Evolutionary conservation across 805 yeast genomes (phyloP).

Genomic region (Yamadazyma insecticola): DNA sequence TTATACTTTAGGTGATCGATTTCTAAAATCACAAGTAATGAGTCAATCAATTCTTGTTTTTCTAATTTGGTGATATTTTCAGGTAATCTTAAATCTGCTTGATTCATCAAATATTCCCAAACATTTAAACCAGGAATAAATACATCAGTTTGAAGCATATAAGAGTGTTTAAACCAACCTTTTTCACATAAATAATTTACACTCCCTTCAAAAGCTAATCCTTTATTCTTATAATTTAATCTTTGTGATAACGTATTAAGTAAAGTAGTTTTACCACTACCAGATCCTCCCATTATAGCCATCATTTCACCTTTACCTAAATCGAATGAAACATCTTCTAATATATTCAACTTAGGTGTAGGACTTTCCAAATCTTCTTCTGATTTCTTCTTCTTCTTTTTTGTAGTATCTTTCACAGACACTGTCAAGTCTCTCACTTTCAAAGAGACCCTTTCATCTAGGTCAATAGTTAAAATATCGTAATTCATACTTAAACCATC

Average conservation of each 20-base stretch:
- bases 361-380: slow-evolving; percentile 6
- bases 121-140: slow-evolving; percentile 70
- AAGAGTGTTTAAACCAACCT: slow-evolving; percentile 41
- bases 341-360: slow-evolving; percentile 11
- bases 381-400: neutral
- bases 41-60: slow-evolving; percentile 48
- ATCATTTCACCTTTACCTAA: slow-evolving; percentile 58
- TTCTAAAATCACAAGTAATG: slow-evolving; percentile 60
- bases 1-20: slow-evolving; percentile 61
- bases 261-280: slow-evolving; percentile 81
- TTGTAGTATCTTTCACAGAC: slow-evolving; percentile 8
- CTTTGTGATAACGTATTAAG: slow-evolving; percentile 62
- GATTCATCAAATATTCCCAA: slow-evolving; percentile 61
- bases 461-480: slow-evolving; percentile 20
- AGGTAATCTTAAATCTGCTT: slow-evolving; percentile 68
- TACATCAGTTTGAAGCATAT: slow-evolving; percentile 72
- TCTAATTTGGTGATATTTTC: slow-evolving; percentile 37
- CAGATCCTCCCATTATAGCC: slow-evolving; percentile 86
- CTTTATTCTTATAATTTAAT: slow-evolving; percentile 34
- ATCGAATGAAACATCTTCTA: slow-evolving; percentile 51
- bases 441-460: slow-evolving; percentile 36
- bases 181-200: slow-evolving; percentile 25
- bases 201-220: slow-evolving; percentile 39
- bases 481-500: slow-evolving; percentile 5
- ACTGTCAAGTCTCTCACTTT: slow-evolving; percentile 17